Base-by-base conservation (phyloP, 139 green algal genomes). In the Picochlorum sp. region DNA sequence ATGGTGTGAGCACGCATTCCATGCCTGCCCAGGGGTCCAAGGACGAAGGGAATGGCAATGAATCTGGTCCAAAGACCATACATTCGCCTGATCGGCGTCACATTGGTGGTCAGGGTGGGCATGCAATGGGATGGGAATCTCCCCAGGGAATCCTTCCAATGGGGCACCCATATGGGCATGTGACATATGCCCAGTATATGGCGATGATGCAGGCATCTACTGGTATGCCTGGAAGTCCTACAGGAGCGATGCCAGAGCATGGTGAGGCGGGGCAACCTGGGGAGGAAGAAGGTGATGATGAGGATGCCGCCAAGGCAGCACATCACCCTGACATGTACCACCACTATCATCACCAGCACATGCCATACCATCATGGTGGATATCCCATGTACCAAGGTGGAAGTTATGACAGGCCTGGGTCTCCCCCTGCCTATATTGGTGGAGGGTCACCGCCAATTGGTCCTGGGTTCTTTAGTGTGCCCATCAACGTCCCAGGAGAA, bases 381-480 rank as follows among this genome's bases (percentile, higher is more conserved):
- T 32, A 65, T 32, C 58, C 20, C 23, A n/a, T 18, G 10, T 21
- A 65, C 7, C n/a, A 28, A 21, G 9, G n/a, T 18, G 58, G 57
- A 9, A 21, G 58, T 1, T 65, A 21, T 15, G n/a, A 21, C 63
- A 32, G 15, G 6, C 44, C 44, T 11, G 18, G 47, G 47, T 21
- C 47, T 41, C 28, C 61, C 0, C 37, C 62, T 59, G 58, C 72
- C n/a, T 76, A 67, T 64, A 64, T 64, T 41, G 51, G 44, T 9
- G 70, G 70, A 41, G 70, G 70, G 21, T 76, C 70, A 2, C 70
- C 69, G 2, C 70, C 70, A 4, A 47, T 76, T 56, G 62, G 51
- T 45, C 62, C 70, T n/a, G 70, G 70, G 15, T 76, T 76, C 60
- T 71, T 76, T 6, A 51, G 23, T n/a, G 49, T 70, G 4, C 64